A percentile compares a stretch with the other conserved stretches of the same genome.
Evolutionary conservation across 2,329 filamentous ascomycete species (phyloP).

Genomic region (Alternaria brassicae): DNA sequence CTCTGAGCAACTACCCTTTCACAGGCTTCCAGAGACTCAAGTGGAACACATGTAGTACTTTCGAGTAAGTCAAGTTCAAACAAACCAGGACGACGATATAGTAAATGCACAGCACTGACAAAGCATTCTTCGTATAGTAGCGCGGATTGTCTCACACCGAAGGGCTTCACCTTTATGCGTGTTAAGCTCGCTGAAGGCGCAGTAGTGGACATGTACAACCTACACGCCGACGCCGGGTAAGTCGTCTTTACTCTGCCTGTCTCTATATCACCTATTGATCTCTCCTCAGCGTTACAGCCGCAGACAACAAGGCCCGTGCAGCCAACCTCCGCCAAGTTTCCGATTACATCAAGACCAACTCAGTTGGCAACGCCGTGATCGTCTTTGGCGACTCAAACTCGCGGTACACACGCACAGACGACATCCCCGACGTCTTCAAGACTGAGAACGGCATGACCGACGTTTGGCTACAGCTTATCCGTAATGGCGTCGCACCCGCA

Average conservation of each 20-base stretch:
- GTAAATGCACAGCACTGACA: not conserved
- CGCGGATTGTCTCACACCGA: constrained; percentile 70
- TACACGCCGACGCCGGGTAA: constrained; percentile 70
- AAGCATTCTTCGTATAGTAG: constrained; percentile 46
- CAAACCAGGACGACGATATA: not conserved
- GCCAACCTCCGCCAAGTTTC: constrained; percentile 67
- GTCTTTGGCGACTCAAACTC: constrained; percentile 71
- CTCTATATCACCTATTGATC: not conserved
- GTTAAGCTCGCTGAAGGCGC: constrained; percentile 60
- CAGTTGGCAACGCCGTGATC: constrained; percentile 66
- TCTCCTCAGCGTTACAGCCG: constrained; percentile 52
- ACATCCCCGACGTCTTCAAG: constrained; percentile 62
- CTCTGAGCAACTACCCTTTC: constrained; percentile 66
- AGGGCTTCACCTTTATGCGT: constrained; percentile 74
- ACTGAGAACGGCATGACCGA: constrained; percentile 63
- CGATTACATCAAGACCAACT: constrained; percentile 63
- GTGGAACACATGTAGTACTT: constrained; percentile 65
- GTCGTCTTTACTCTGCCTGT: not conserved
- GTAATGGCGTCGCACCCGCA: constrained; percentile 27
- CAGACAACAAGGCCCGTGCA: constrained; percentile 63
- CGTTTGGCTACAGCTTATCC: constrained; percentile 65
- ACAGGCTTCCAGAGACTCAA: constrained; percentile 63
- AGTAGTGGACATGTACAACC: constrained; percentile 70
- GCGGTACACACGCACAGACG: constrained; percentile 65
- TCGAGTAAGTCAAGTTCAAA: constrained; percentile 31